Percentiles rank a stretch among this genome's conserved stretches.
Evolutionary conservation across 2,329 filamentous ascomycete species (phyloP).

Genomic region (Hysterium pulicare): DNA sequence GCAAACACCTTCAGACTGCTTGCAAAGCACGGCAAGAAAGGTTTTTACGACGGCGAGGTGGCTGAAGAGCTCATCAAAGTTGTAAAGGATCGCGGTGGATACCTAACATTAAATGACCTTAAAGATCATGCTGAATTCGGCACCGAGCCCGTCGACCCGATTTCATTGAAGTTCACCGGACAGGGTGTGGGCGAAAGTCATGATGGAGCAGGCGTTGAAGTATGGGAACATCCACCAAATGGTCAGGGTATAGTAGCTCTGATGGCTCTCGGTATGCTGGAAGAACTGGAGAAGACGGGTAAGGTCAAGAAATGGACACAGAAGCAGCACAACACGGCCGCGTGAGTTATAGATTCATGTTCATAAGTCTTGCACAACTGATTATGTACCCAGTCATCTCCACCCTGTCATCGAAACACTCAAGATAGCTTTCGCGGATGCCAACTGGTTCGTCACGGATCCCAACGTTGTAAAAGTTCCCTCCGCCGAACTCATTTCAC

Average conservation of each 20-base stretch:
- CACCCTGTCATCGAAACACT: slow-evolving; percentile 87
- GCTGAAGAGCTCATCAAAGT: slow-evolving; percentile 79
- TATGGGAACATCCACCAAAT: slow-evolving; percentile 97
- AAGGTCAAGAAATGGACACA: slow-evolving; percentile 68
- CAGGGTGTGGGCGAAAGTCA: slow-evolving; percentile 55
- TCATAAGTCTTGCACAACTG: too few species aligned
- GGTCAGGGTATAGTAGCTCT: slow-evolving; percentile 93
- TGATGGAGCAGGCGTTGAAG: slow-evolving; percentile 60
- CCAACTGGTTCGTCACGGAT: slow-evolving; percentile 85
- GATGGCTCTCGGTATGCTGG: slow-evolving; percentile 88
- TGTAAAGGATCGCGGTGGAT: slow-evolving; percentile 70
- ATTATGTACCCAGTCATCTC: slow-evolving; percentile 55
- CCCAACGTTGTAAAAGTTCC: slow-evolving; percentile 71
- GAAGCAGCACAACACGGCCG: slow-evolving; percentile 74
- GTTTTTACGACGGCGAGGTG: slow-evolving; percentile 84
- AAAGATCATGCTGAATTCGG: slow-evolving; percentile 69
- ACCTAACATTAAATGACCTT: slow-evolving; percentile 75
- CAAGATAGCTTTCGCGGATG: slow-evolving; percentile 86
- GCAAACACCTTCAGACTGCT: slow-evolving; percentile 78
- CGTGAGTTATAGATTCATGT: slow-evolving; percentile 52
- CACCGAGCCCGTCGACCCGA: slow-evolving; percentile 78
- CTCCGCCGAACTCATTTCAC: slow-evolving; percentile 64
- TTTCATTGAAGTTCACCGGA: slow-evolving; percentile 74
- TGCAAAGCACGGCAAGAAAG: slow-evolving; percentile 76
- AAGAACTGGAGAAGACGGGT: slow-evolving; percentile 74